Evolutionary conservation across 2,329 filamentous ascomycete species (phyloP).

Genomic region (Cordyceps javanica): DNA sequence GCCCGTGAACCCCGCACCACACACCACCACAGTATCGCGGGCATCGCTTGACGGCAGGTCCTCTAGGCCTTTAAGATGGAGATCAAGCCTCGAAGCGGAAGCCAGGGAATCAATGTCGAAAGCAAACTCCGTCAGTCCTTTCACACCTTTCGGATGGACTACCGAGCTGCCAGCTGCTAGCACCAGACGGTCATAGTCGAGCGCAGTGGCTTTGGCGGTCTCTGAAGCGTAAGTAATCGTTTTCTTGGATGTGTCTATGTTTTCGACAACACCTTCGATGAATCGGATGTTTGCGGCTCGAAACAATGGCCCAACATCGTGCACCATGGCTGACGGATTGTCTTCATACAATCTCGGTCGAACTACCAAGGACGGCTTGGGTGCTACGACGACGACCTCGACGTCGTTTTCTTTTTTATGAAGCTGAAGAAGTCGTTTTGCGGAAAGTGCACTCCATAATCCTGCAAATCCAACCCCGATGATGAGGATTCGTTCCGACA

Average conservation of each 20-base stretch:
- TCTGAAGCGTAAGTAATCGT: constrained; percentile 15
- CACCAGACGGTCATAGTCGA: constrained; percentile 29
- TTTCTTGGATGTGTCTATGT: constrained; percentile 17
- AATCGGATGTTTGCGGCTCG: constrained; percentile 22
- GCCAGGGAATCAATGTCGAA: constrained; percentile 30
- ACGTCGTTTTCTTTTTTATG: constrained; percentile 17
- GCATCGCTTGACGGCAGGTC: constrained; percentile 18
- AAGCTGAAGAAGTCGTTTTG: constrained; percentile 25
- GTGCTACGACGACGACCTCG: constrained; percentile 27
- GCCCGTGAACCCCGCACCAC: constrained; percentile 30
- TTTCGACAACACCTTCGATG: constrained; percentile 19
- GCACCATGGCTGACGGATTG: constrained; percentile 21
- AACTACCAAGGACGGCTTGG: constrained; percentile 25
- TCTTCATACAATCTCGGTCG: constrained; percentile 30
- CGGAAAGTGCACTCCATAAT: constrained; percentile 30
- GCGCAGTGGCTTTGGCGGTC: not conserved
- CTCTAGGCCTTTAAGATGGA: constrained; percentile 24
- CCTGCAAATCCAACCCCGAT: constrained; percentile 31
- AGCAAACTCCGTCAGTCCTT: constrained; percentile 25
- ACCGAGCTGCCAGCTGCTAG: constrained; percentile 31
- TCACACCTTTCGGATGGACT: constrained; percentile 21
- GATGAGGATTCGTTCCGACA: constrained; percentile 15
- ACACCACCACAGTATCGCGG: constrained; percentile 30
- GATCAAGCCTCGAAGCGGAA: constrained; percentile 21
- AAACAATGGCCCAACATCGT: constrained; percentile 21